Evolutionary conservation across 257 asterid genomes (phyloP).

Genomic region (Solanum paucissectum): DNA sequence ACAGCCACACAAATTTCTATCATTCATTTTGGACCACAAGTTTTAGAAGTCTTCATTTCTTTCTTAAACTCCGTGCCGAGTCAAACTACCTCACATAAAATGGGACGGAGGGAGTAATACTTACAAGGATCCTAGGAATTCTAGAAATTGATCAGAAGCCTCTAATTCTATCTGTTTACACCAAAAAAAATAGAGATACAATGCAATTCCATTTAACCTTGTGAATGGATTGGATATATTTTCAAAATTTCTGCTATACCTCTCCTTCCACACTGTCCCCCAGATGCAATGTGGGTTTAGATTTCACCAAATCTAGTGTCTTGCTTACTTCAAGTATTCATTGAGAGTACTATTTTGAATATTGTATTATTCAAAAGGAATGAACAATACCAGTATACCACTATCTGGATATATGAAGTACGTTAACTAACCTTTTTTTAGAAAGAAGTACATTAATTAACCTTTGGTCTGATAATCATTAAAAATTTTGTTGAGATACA

Average conservation of each 20-base stretch:
- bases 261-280: background rate
- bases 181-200: background rate
- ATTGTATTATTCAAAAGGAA: background rate
- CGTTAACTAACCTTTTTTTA: background rate
- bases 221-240: background rate
- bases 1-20: too few species aligned
- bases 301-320: background rate
- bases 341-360: background rate
- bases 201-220: background rate
- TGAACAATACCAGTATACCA: background rate
- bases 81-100: too few species aligned
- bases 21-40: too few species aligned
- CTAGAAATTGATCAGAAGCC: background rate
- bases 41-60: too few species aligned
- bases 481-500: background rate
- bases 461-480: background rate
- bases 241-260: background rate
- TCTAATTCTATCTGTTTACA: background rate
- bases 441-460: background rate
- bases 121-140: background rate
- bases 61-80: too few species aligned
- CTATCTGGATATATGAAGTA: background rate
- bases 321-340: background rate
- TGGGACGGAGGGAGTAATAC: background rate
- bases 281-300: background rate